Evolutionary conservation across 192 early-diverging fungal genomes (phyloP).

Genomic region (Linnemannia schmuckeri): DNA sequence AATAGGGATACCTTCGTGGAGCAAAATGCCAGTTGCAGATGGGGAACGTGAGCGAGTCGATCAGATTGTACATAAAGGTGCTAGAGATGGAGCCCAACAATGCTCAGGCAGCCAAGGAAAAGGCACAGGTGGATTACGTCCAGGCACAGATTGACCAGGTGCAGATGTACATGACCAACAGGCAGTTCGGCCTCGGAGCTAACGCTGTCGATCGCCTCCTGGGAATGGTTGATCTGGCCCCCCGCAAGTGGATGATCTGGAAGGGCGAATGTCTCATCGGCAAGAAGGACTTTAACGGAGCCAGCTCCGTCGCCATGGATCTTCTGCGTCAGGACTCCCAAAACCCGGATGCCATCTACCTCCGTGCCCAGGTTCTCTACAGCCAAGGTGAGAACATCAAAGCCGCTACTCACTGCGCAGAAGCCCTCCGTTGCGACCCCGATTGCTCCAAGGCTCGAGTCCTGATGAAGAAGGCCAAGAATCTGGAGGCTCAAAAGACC

Average conservation of each 20-base stretch:
- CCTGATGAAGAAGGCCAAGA: slow-evolving; percentile 74
- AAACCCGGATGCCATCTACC: slow-evolving; percentile 78
- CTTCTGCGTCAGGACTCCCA: slow-evolving; percentile 72
- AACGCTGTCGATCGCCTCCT: slow-evolving; percentile 64
- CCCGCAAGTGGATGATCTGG: slow-evolving; percentile 75
- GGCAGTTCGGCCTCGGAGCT: slow-evolving; percentile 60
- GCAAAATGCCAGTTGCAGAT: slow-evolving; percentile 81
- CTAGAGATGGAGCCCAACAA: slow-evolving; percentile 58
- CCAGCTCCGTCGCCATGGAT: slow-evolving; percentile 69
- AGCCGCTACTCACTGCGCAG: slow-evolving; percentile 63
- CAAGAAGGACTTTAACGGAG: slow-evolving; percentile 72
- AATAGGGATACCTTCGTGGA: slow-evolving; percentile 66
- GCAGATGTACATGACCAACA: slow-evolving; percentile 59
- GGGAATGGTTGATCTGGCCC: slow-evolving; percentile 52
- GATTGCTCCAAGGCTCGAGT: slow-evolving; percentile 77
- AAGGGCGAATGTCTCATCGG: slow-evolving; percentile 76
- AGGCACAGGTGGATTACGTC: slow-evolving; percentile 57
- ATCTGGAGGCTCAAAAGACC: slow-evolving; percentile 74
- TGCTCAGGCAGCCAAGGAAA: slow-evolving; percentile 55
- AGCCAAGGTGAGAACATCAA: slow-evolving; percentile 74
- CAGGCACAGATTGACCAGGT: slow-evolving; percentile 62
- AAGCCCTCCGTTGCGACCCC: slow-evolving; percentile 83
- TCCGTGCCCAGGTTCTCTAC: slow-evolving; percentile 78
- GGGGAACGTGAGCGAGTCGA: slow-evolving; percentile 76
- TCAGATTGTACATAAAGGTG: slow-evolving; percentile 57